Evolutionary conservation across 2,329 filamentous ascomycete genomes (phyloP).

Genomic region (Fusarium cyanostomum): DNA sequence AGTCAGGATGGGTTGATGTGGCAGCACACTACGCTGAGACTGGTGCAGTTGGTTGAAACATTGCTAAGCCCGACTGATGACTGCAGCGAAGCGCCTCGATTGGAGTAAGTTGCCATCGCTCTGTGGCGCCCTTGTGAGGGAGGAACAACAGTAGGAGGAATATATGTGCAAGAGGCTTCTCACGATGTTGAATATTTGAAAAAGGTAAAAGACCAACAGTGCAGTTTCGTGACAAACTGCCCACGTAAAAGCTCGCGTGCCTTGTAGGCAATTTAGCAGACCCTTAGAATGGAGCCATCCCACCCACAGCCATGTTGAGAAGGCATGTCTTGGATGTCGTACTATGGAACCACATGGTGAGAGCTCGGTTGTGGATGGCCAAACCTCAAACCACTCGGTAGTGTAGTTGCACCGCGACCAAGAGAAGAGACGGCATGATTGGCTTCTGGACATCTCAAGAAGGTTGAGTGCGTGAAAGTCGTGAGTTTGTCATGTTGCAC

Average conservation of each 20-base stretch:
- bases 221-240: not conserved
- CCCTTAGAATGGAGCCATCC: conserved; percentile 6
- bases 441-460: not conserved
- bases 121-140: conserved; percentile 25
- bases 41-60: conserved; percentile 32
- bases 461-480: conserved; percentile 12
- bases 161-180: conserved; percentile 12
- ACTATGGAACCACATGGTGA: conserved; percentile 32
- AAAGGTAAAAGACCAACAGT: not conserved
- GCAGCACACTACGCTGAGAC: conserved; percentile 39
- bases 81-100: conserved; percentile 25
- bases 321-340: conserved; percentile 35
- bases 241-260: not conserved
- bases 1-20: conserved; percentile 14
- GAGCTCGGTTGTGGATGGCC: conserved; percentile 18
- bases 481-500: conserved; percentile 20
- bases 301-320: conserved; percentile 10
- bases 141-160: conserved; percentile 11
- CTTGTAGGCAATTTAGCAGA: not conserved
- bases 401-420: conserved; percentile 26
- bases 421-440: conserved; percentile 5
- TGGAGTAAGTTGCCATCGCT: conserved; percentile 1
- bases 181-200: not conserved
- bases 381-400: conserved; percentile 15
- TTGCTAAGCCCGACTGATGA: conserved; percentile 18